A percentile compares a stretch with the other conserved stretches of the same genome.
phyloP scores from a whole-genome alignment of 495 filamentous ascomycete genomes.

The Penicillium daleae region DNA sequence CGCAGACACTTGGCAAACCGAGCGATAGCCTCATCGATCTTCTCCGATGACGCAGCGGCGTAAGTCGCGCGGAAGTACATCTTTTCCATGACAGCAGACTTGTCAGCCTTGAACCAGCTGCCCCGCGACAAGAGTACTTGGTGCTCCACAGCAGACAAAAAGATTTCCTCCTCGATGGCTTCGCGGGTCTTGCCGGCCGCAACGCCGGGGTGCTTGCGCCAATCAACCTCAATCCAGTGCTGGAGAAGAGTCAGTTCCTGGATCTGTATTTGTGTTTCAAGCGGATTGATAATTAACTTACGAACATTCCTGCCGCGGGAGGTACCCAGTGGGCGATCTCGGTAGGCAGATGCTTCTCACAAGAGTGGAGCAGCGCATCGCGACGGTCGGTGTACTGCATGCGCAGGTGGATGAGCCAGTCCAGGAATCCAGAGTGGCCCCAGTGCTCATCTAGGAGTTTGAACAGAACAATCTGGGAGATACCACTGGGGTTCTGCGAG shows the following conservation, averaged over 20 bases:
- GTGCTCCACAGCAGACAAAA: slow-evolving; percentile 67
- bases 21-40: slow-evolving; percentile 77
- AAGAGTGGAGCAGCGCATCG: slow-evolving; percentile 78
- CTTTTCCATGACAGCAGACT: slow-evolving; percentile 47
- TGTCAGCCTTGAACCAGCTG: slow-evolving; percentile 83
- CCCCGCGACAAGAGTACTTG: slow-evolving; percentile 79
- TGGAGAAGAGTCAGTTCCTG: slow-evolving; percentile 31
- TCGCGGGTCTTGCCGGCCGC: slow-evolving; percentile 59
- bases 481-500: slow-evolving; percentile 80
- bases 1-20: slow-evolving; percentile 73
- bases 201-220: slow-evolving; percentile 67
- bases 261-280: neutral
- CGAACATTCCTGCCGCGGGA: slow-evolving; percentile 96
- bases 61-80: slow-evolving; percentile 88
- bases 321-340: slow-evolving; percentile 82
- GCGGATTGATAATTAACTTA: slow-evolving; percentile 53
- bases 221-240: slow-evolving; percentile 86
- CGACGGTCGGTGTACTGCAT: slow-evolving; percentile 79
- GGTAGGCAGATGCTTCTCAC: slow-evolving; percentile 75
- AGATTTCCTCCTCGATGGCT: slow-evolving; percentile 84
- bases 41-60: slow-evolving; percentile 73
- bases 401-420: slow-evolving; percentile 88
- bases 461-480: slow-evolving; percentile 80
- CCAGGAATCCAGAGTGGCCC: slow-evolving; percentile 89
- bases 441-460: slow-evolving; percentile 92